Evolutionary conservation across 2,329 filamentous ascomycete species (phyloP).

Genomic region (Aspergillus fructus): DNA sequence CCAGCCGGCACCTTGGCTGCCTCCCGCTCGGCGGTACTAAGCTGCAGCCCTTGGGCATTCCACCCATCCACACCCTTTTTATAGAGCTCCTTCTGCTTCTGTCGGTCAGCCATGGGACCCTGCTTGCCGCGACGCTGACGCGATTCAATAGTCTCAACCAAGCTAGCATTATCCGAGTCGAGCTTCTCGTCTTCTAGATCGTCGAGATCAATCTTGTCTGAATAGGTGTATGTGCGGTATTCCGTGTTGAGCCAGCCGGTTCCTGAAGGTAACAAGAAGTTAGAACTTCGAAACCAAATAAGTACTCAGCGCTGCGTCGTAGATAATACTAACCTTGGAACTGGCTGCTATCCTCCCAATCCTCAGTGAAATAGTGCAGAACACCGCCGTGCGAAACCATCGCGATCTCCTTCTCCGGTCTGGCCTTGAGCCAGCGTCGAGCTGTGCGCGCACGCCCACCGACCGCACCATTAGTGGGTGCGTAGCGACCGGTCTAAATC

Average conservation of each 20-base stretch:
- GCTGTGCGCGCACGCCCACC: conserved; percentile 61
- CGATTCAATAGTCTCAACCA: conserved; percentile 44
- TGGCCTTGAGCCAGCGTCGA: conserved; percentile 55
- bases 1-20: conserved; percentile 33
- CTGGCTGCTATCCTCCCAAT: conserved; percentile 64
- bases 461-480: conserved; percentile 52
- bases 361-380: conserved; percentile 80
- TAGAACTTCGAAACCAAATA: not conserved
- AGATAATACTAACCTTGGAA: conserved; percentile 42
- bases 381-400: conserved; percentile 82
- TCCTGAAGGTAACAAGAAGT: conserved; percentile 43
- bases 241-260: conserved; percentile 76
- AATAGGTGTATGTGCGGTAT: conserved; percentile 67
- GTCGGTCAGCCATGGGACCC: conserved; percentile 32
- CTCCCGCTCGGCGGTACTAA: conserved; percentile 36
- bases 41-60: conserved; percentile 44
- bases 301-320: accelerated
- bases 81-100: conserved; percentile 41
- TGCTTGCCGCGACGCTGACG: conserved; percentile 41
- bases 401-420: conserved; percentile 65
- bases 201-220: conserved; percentile 52
- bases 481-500: conserved; percentile 42
- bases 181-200: conserved; percentile 37
- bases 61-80: conserved; percentile 41
- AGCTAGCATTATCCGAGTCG: conserved; percentile 40